These are phyloP conservation scores for Lactarius trivialis DNA, from an alignment of 768 basidiomycete species.

Conservation along the genomic window DNA sequence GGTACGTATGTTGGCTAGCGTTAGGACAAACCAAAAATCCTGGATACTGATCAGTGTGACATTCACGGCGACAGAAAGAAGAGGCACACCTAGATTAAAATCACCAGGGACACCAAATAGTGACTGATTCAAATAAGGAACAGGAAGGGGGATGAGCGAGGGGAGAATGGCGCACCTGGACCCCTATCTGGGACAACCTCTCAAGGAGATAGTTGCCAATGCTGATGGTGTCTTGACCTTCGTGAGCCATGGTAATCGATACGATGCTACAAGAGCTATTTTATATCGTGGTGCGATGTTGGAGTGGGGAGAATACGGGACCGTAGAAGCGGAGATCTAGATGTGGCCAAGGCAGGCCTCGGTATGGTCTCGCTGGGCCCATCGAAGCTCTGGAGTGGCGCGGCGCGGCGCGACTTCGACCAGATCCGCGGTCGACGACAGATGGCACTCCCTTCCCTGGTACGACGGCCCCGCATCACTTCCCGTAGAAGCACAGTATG, in stretches of 20 bases:
- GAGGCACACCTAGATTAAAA: constrained; percentile 57
- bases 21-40: constrained; percentile 41
- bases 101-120: constrained; percentile 88
- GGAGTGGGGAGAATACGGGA: background rate
- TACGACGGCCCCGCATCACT: background rate
- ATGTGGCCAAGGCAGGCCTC: background rate
- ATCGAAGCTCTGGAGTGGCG: background rate
- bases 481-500: background rate
- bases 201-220: constrained; percentile 57
- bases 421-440: too few relatives aligned
- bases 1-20: constrained; percentile 4
- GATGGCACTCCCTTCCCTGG: too few relatives aligned
- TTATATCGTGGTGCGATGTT: background rate
- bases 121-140: constrained; percentile 37
- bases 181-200: constrained; percentile 56
- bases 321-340: background rate
- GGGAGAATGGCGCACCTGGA: constrained; percentile 39
- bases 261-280: background rate
- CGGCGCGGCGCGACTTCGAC: background rate
- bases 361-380: background rate
- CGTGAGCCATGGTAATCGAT: constrained; percentile 6
- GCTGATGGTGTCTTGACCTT: constrained; percentile 32
- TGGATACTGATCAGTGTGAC: constrained; percentile 5
- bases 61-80: background rate
- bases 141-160: background rate